Evolutionary conservation across 352 stramenopile genomes (phyloP), one percentile per base, ranked within the genome.

Genomic region (Phytophthora citricola): DNA sequence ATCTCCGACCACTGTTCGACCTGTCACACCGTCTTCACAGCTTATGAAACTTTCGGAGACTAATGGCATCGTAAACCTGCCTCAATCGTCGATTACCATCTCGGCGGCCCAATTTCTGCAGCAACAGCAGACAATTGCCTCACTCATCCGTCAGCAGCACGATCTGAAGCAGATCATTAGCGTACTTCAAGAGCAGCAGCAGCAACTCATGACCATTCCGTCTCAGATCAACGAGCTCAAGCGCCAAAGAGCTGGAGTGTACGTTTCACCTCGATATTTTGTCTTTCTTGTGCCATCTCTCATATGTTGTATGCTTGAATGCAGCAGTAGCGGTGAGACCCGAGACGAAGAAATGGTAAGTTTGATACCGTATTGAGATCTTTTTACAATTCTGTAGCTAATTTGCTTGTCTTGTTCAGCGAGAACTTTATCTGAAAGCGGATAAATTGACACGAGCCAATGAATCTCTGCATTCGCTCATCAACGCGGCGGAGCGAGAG

Each of bases 121-220:
- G 50, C 87, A 94, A 68, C 83, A 94, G 54, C 77, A 92, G 56
- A 93, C 81, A n/a, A 92, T 94, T 39, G 81, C 87, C 1, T 87
- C 81, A 49, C 71, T 94, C 15, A 92, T 93, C 55, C 83, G 78
- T 15, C 84, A 94, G 66, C 87, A 94, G 45, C 79, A 91, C 48
- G 84, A 93, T 53, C 70, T 94, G n/a, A 94, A 94, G 73, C 83
- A 93, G 56, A 76, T 94, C 47, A 86, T 94, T 17, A 72, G 63
- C 10, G 71, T 93, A 24, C 73, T 94, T 26, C 84, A 91, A 20
- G 81, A 92, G 49, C 87, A 94, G 53, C 85, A 93, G 57, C 84
- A 90, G 22, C 83, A 93, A 46, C 71, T 94, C 47, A 82, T 92
- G 63, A 81, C 44, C 12, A 90, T 91, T 46, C 86, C 83, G 0